Percentiles rank a stretch among this genome's conserved stretches.
Evolutionary conservation across 192 early-diverging fungal species (phyloP).

Genomic region (Glomus cerebriforme): DNA sequence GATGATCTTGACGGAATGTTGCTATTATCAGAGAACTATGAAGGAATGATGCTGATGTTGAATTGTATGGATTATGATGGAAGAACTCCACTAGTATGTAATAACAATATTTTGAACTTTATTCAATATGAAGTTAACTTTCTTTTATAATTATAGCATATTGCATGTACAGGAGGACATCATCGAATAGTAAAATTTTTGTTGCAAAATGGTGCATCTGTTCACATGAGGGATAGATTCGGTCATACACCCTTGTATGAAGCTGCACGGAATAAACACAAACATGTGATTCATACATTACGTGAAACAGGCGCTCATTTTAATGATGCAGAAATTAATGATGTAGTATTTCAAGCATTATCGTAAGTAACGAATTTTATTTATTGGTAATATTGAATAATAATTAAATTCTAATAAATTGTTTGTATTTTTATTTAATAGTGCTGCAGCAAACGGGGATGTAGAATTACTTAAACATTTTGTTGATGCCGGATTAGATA

Average conservation of each 20-base stretch:
- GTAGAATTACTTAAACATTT: constrained; percentile 53
- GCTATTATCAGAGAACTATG: constrained; percentile 60
- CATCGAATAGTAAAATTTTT: constrained; percentile 73
- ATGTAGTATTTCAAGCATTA: constrained; percentile 58
- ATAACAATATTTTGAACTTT: neutral
- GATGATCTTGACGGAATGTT: constrained; percentile 82
- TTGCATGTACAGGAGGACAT: constrained; percentile 80
- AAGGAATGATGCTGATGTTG: constrained; percentile 59
- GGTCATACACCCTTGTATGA: constrained; percentile 91
- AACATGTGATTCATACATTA: constrained; percentile 69
- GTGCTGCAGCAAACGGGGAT: constrained; percentile 51
- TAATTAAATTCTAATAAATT: neutral
- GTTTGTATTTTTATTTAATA: constrained; percentile 13
- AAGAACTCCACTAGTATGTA: constrained; percentile 38
- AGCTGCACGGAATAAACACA: constrained; percentile 65
- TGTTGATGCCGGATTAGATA: constrained; percentile 64
- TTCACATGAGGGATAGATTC: constrained; percentile 85
- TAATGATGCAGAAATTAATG: constrained; percentile 75
- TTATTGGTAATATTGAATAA: neutral
- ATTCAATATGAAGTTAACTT: neutral
- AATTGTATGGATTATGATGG: constrained; percentile 80
- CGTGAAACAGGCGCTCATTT: constrained; percentile 87
- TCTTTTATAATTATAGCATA: constrained; percentile 50
- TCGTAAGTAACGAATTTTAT: constrained; percentile 53
- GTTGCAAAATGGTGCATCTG: constrained; percentile 81